These are phyloP conservation scores for Porphyra umbilicalis DNA, from an alignment of 31 red algal genomes.

Conservation along the genomic window DNA sequence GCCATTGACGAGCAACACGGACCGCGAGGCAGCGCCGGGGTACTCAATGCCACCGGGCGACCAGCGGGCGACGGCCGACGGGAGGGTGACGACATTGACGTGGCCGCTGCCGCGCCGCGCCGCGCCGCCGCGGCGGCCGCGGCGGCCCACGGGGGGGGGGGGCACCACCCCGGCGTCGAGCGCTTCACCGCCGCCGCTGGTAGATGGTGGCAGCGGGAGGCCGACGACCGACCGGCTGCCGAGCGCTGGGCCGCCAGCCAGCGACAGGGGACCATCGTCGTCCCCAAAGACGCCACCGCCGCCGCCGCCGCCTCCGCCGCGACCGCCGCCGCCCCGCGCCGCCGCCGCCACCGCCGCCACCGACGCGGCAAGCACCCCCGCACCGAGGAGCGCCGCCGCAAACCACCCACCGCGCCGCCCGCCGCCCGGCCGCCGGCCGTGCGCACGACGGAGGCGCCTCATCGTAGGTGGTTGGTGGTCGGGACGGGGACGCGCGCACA, in stretches of 20 bases:
- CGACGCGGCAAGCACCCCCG: not conserved
- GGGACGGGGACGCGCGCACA: not conserved
- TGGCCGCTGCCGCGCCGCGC: not conserved
- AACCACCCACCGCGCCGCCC: not conserved
- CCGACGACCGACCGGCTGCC: no score
- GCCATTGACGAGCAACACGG: conserved; percentile 34
- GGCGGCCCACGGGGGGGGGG: not conserved
- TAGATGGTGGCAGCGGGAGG: no score
- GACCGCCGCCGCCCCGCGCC: not conserved
- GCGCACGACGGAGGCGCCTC: not conserved
- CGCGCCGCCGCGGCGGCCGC: not conserved
- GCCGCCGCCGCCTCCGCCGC: not conserved
- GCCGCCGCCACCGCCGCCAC: not conserved
- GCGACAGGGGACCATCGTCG: no score
- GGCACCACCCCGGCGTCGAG: no score
- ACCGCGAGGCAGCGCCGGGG: not conserved
- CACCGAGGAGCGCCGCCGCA: not conserved
- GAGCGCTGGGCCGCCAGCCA: no score
- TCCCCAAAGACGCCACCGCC: not conserved
- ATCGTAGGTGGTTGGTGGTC: not conserved
- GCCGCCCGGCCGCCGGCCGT: not conserved
- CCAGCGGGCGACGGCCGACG: not conserved
- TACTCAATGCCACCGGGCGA: conserved; percentile 2
- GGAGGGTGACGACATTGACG: not conserved
- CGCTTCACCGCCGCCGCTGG: not conserved